Percentiles rank a stretch among this genome's conserved stretches.
These are phyloP conservation scores for Rubroboletus pulcherrimus DNA, from an alignment of 768 basidiomycete genomes.

Conservation along the genomic window DNA sequence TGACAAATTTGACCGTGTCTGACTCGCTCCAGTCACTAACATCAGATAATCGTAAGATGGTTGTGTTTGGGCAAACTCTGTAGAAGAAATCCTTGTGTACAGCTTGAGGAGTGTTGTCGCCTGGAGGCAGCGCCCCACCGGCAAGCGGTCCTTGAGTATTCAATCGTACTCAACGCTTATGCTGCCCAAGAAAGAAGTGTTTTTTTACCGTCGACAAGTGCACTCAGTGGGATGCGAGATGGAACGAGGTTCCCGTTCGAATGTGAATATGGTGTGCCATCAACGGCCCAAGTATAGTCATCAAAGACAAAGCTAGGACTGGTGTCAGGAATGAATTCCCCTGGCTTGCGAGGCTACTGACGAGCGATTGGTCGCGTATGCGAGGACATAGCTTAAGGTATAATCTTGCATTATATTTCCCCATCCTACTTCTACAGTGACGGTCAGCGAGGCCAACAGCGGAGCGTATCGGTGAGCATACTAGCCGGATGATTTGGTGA, in stretches of 20 bases:
- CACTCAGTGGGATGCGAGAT: conserved; percentile 36
- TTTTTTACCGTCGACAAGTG: conserved; percentile 32
- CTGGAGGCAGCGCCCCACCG: conserved; percentile 34
- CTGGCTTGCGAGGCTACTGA: conserved; percentile 14
- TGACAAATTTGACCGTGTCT: conserved; percentile 28
- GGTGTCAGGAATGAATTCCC: neutral
- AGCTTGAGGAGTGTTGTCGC: conserved; percentile 29
- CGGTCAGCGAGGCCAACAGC: neutral
- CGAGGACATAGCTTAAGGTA: conserved; percentile 32
- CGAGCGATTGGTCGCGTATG: conserved; percentile 33
- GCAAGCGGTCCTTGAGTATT: conserved; percentile 33
- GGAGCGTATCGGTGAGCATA: neutral
- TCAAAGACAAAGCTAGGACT: conserved; percentile 36
- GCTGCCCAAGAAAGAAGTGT: neutral
- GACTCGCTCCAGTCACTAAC: conserved; percentile 18
- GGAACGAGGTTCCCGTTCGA: conserved; percentile 34
- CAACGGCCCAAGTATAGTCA: conserved; percentile 39
- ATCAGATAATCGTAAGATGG: conserved; percentile 28
- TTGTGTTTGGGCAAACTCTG: conserved; percentile 35
- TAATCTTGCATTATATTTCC: conserved; percentile 40
- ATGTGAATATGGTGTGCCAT: conserved; percentile 32
- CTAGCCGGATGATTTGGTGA: neutral
- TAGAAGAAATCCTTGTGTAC: conserved; percentile 37
- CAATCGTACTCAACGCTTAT: neutral
- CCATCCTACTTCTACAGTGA: conserved; percentile 31